Evolutionary conservation across 495 filamentous ascomycete species (phyloP).

Genomic region (Collariella sp.): DNA sequence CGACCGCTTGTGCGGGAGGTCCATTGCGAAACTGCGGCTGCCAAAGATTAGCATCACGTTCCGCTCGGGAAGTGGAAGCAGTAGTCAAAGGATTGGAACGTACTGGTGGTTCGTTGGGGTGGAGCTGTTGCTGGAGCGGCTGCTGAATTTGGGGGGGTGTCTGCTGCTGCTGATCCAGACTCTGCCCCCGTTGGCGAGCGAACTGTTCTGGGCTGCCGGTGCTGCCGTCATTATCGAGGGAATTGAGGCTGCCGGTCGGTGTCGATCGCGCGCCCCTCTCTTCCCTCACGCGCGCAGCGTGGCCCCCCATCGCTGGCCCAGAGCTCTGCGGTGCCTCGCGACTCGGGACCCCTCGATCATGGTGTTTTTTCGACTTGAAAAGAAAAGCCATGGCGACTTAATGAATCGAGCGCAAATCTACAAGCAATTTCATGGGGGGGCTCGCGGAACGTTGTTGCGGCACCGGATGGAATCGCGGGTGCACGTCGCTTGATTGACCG

Average conservation of each 20-base stretch:
- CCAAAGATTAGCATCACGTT: constrained; percentile 1
- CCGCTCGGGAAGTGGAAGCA: not conserved
- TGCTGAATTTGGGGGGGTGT: constrained; percentile 14
- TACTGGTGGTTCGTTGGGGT: constrained; percentile 42
- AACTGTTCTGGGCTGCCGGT: constrained; percentile 46
- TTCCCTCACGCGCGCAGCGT: constrained; percentile 37
- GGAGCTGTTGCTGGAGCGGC: constrained; percentile 15
- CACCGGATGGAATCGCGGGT: not conserved
- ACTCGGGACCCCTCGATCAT: constrained; percentile 39
- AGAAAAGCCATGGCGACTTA: constrained; percentile 56
- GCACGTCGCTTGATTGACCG: constrained; percentile 12
- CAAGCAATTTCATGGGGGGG: constrained; percentile 1
- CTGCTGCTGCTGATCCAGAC: constrained; percentile 31
- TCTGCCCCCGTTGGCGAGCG: constrained; percentile 30
- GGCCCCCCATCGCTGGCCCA: constrained; percentile 27
- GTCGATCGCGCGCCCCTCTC: constrained; percentile 44
- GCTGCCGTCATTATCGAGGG: constrained; percentile 38
- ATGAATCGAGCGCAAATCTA: constrained; percentile 1
- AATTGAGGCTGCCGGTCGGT: constrained; percentile 50
- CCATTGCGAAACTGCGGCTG: constrained; percentile 40
- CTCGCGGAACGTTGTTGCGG: not conserved
- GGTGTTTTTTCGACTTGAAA: constrained; percentile 62
- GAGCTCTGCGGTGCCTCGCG: constrained; percentile 38
- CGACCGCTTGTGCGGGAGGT: constrained; percentile 19
- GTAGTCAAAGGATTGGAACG: constrained; percentile 7